These are phyloP conservation scores for Paracamarosporium sp. DNA, from an alignment of 2,329 filamentous ascomycete genomes.

Conservation along the genomic window DNA sequence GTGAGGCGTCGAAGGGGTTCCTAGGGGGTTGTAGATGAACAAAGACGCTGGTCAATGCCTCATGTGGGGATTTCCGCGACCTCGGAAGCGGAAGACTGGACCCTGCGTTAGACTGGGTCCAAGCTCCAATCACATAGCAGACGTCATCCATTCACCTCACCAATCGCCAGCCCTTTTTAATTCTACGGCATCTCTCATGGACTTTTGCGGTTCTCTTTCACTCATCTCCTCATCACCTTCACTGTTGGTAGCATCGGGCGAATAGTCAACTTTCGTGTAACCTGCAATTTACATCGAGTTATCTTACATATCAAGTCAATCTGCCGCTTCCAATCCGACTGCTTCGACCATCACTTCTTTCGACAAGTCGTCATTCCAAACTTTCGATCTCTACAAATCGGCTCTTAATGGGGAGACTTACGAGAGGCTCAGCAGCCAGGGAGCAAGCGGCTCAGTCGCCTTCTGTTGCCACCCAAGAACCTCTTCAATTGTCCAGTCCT, in stretches of 20 bases:
- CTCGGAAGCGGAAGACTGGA: conserved; percentile 11
- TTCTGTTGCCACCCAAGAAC: conserved; percentile 22
- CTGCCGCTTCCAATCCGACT: conserved; percentile 13
- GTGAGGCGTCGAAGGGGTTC: conserved; percentile 9
- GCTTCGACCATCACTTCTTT: background rate
- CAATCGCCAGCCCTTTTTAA: conserved; percentile 12
- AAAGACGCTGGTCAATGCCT: background rate
- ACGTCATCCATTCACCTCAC: conserved; percentile 37
- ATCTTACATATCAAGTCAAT: conserved; percentile 11
- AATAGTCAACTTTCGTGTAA: background rate
- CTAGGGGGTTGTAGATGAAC: conserved; percentile 23
- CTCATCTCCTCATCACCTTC: background rate
- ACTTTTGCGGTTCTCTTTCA: background rate
- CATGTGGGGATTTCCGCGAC: conserved; percentile 4
- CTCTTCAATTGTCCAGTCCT: conserved; percentile 52
- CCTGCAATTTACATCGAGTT: background rate
- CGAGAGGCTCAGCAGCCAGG: conserved; percentile 34
- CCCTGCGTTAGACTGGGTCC: conserved; percentile 32
- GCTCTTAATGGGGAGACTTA: conserved; percentile 37
- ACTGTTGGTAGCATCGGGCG: background rate
- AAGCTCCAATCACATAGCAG: conserved; percentile 37
- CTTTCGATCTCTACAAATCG: background rate
- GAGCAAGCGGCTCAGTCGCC: conserved; percentile 15
- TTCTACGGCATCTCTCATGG: conserved; percentile 1
- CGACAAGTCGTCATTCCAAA: background rate